Base-by-base conservation (phyloP, 2,329 filamentous ascomycete genomes). In the Ciborinia camelliae region DNA sequence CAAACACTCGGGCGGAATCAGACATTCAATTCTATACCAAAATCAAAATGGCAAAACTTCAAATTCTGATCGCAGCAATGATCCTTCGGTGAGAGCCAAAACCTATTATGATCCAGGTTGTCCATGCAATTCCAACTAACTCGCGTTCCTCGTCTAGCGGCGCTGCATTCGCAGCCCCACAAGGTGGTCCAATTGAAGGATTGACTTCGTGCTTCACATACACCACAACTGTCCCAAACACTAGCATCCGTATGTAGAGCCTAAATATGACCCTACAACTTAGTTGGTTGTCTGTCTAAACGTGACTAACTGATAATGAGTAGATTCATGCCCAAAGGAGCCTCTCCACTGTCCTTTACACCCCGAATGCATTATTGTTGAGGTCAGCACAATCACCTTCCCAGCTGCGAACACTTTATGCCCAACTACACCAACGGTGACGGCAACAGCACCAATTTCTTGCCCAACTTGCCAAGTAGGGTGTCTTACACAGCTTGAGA, bases 401-500 rank as follows among this genome's bases (percentile, higher is more conserved):
- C 69, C 68, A 9, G 68, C 67, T 18, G 26, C 47, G 5, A 58
- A 70, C 23, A 48, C 54, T 10, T 53, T 53, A 10, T 70, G 70
- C 53, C 66, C 68, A n/a, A 52, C 45, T 28, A 71, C 70, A 28
- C 65, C 69, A 50, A 71, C 70, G 2, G 66, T 67, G 9, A 71
- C 68, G 8, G 65, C 66, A 4, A 70, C 70, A 28, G 66, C 39
- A 8, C 32, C 62, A 18, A 54, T 37, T 10, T 50, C 23, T 9
- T 71, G 67, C 52, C 51, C 65, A 26, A 68, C 53, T 32, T 72
- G 69, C 60, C 59, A 65, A 26, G 63, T n/a, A 23, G 67, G 67
- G 4, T 71, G 69, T 41, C 60, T 3, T 1, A 69, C 65, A 15
- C 35, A 53, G 20, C 20, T 62, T 28, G 43, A 57, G 45, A 68